Base-by-base conservation (phyloP, 1,139 yeast genomes). In the Casaregolazyma suthepensis region DNA sequence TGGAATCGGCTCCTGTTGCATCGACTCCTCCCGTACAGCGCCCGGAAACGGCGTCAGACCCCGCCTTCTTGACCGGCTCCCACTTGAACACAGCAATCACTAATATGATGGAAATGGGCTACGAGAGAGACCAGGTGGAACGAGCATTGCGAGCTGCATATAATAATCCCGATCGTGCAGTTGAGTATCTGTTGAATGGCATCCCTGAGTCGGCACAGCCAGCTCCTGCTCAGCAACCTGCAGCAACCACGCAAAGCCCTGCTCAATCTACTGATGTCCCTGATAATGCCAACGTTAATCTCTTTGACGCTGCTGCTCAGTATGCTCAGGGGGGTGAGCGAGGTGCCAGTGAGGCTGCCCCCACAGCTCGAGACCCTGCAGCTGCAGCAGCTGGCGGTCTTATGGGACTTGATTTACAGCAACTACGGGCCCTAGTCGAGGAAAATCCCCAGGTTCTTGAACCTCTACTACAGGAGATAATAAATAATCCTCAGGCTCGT, bases 91-190 rank as follows among this genome's bases (percentile, higher is more conserved):
- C 83, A 15, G 84, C 87, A 20, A 81, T 93, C 57, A 79, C 77
- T 59, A 86, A 86, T 66, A 89, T 93, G 67, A 81, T 90, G 84
- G 98, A 89, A 64, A 90, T 93, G 98, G 99, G 99, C 13, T 94
- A 89, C 68, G 90, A 87, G 52, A 82, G 96, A 63, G 78, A 82
- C 5, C 88, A 88, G 67, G 97, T 89, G 29, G 95, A 89, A 71
- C 80, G 82, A 45, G 99, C 99, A 0, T 76, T 93, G 68, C 82
- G 96, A 65, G 96, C 97, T 17, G 98, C 99, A 0, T 93, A 84
- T 73, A 93, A 93, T 72, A 91, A 93, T 71, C 99, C 99, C 23
- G 98, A 93, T 67, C 83, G 99, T 65, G 99, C 99, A 0, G 98
- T 91, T 5, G 99, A 94, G 68, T 91, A 93, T 69, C 77, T 93